These are phyloP conservation scores for Clarireedia sp. DNA, from an alignment of 2,329 filamentous ascomycete genomes.

Conservation along the genomic window DNA sequence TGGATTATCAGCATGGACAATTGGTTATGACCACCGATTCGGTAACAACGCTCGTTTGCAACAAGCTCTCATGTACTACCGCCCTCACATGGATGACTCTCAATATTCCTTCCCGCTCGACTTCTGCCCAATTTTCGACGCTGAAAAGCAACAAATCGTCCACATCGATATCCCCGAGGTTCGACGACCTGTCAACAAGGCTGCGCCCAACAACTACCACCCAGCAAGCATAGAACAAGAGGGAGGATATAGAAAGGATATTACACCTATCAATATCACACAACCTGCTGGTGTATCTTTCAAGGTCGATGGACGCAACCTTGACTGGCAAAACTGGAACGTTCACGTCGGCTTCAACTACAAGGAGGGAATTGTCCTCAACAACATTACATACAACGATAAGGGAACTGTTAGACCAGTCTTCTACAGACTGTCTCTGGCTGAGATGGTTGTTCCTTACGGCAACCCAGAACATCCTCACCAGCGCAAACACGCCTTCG, in stretches of 20 bases:
- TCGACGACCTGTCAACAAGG: constrained; percentile 65
- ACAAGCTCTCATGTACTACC: constrained; percentile 93
- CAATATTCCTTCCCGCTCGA: constrained; percentile 90
- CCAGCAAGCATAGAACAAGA: constrained; percentile 62
- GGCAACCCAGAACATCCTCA: constrained; percentile 74
- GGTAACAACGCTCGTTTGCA: constrained; percentile 72
- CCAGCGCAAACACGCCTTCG: constrained; percentile 74
- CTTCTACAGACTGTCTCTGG: constrained; percentile 82
- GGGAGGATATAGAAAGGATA: constrained; percentile 67
- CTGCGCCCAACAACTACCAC: constrained; percentile 71
- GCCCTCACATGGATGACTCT: constrained; percentile 74
- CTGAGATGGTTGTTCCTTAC: constrained; percentile 92
- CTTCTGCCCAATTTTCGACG: constrained; percentile 87
- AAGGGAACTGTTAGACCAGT: constrained; percentile 68
- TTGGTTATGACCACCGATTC: constrained; percentile 87
- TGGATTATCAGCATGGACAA: constrained; percentile 64
- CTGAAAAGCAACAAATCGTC: constrained; percentile 59
- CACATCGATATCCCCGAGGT: constrained; percentile 61
- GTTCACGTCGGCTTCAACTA: constrained; percentile 95
- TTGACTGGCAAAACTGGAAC: constrained; percentile 91
- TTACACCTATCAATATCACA: constrained; percentile 83
- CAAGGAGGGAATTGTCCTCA: constrained; percentile 81
- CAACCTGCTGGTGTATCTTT: constrained; percentile 88
- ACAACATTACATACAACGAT: constrained; percentile 85
- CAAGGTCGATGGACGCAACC: constrained; percentile 60